These are phyloP conservation scores for Madurella mycetomatis DNA, from an alignment of 2,329 filamentous ascomycete genomes.

Conservation along the genomic window DNA sequence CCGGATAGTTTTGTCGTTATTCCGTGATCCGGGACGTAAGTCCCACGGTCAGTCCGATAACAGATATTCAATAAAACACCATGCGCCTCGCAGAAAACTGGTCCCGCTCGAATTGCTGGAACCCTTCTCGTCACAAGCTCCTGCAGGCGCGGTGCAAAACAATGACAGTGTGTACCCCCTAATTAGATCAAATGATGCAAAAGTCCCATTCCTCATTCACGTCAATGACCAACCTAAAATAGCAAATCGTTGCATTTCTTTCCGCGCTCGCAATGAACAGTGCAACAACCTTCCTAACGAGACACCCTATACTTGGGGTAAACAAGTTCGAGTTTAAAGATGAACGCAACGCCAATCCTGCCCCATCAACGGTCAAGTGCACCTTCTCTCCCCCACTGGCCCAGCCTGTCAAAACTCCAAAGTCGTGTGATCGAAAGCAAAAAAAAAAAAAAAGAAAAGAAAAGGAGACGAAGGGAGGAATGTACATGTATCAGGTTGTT, in stretches of 20 bases:
- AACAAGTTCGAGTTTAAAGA: background rate
- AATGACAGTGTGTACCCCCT: background rate
- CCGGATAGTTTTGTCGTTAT: too few species aligned
- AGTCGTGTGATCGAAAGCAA: background rate
- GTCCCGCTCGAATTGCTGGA: too few species aligned
- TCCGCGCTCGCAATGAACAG: background rate
- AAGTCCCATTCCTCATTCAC: background rate
- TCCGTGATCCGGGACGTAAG: too few species aligned
- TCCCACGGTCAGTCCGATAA: too few species aligned
- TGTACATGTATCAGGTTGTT: background rate
- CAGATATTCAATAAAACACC: too few species aligned
- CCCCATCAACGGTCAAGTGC: background rate
- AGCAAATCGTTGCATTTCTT: background rate
- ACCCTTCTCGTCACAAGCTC: too few species aligned
- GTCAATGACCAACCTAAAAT: background rate
- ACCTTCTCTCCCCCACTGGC: background rate
- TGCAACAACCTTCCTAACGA: background rate
- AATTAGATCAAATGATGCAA: background rate
- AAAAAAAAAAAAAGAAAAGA: background rate
- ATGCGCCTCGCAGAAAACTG: too few species aligned
- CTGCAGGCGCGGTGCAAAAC: too few species aligned
- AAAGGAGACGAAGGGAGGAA: background rate
- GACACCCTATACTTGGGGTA: background rate
- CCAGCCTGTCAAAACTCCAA: background rate
- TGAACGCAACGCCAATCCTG: background rate